phyloP scores from a whole-genome alignment of 1,284 basidiomycete genomes.

The Laetiporus sulphureus region DNA sequence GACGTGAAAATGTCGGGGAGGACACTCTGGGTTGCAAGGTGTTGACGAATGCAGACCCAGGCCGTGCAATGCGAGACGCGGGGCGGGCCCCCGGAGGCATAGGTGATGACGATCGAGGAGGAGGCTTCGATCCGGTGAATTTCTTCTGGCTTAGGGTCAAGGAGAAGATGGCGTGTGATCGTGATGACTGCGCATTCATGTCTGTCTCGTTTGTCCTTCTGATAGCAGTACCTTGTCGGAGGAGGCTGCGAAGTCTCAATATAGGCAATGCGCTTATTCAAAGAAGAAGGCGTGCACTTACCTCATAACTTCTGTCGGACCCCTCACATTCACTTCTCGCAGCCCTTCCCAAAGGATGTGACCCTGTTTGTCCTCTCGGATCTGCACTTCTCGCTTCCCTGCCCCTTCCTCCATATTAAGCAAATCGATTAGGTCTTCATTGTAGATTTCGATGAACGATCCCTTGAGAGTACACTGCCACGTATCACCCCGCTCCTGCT shows the following conservation, averaged over 20 bases:
- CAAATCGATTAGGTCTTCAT: constrained; percentile 93
- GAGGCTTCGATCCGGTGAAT: constrained; percentile 56
- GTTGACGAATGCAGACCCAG: constrained; percentile 59
- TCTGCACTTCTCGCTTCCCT: constrained; percentile 80
- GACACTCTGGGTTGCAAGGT: constrained; percentile 43
- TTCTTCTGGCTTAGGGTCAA: constrained; percentile 89
- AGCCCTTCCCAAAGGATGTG: constrained; percentile 97
- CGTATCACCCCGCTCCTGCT: constrained; percentile 64
- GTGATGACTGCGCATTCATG: constrained; percentile 98
- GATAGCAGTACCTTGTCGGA: constrained; percentile 83
- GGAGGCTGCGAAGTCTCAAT: constrained; percentile 49
- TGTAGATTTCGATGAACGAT: constrained; percentile 96
- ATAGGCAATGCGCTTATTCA: background rate
- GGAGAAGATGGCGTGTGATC: constrained; percentile 98
- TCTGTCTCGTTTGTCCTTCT: constrained; percentile 95
- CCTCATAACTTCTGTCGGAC: constrained; percentile 86
- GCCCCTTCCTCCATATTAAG: constrained; percentile 66
- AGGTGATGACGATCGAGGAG: constrained; percentile 70
- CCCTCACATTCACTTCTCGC: constrained; percentile 83
- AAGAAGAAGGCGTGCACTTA: constrained; percentile 34
- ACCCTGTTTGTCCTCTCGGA: constrained; percentile 94
- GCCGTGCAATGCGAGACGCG: constrained; percentile 70
- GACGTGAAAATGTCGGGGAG: constrained; percentile 70
- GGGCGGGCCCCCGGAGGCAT: constrained; percentile 65
- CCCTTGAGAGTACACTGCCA: constrained; percentile 77